Evolutionary conservation across 2,329 filamentous ascomycete genomes (phyloP).

Genomic region (Fusarium sterilihyphosum): DNA sequence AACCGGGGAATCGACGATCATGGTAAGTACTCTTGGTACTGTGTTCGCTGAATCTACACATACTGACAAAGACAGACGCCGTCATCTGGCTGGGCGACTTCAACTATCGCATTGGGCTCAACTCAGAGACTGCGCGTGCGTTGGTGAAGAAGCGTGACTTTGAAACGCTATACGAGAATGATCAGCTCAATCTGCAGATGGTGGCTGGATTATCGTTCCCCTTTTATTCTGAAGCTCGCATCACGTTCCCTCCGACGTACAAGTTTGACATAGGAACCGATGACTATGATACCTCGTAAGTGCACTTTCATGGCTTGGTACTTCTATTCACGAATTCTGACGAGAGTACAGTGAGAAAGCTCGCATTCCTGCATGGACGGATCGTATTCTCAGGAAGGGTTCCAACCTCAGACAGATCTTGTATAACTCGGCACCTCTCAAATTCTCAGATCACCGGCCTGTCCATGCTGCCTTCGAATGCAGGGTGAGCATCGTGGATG

Average conservation of each 20-base stretch:
- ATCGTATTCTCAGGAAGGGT: slow-evolving; percentile 90
- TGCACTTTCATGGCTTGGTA: neutral
- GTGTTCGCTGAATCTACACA: slow-evolving; percentile 10
- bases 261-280: slow-evolving; percentile 93
- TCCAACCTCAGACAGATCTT: slow-evolving; percentile 81
- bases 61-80: slow-evolving; percentile 58
- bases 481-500: slow-evolving; percentile 82
- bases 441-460: slow-evolving; percentile 95
- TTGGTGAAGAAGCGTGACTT: slow-evolving; percentile 79
- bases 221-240: slow-evolving; percentile 89
- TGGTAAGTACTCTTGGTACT: slow-evolving; percentile 56
- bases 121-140: slow-evolving; percentile 78
- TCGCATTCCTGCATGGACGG: slow-evolving; percentile 96
- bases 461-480: slow-evolving; percentile 92
- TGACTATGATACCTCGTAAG: slow-evolving; percentile 88
- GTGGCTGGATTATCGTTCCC: slow-evolving; percentile 88
- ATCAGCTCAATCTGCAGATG: slow-evolving; percentile 98
- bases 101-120: slow-evolving; percentile 94
- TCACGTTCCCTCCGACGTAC: slow-evolving; percentile 93
- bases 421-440: slow-evolving; percentile 84
- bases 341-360: slow-evolving; percentile 77
- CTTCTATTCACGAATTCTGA: slow-evolving; percentile 22
- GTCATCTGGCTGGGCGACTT: slow-evolving; percentile 98
- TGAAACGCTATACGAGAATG: slow-evolving; percentile 86
- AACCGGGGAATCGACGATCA: slow-evolving; percentile 94